Percentiles rank a stretch among this genome's conserved stretches.
Evolutionary conservation across 2,329 filamentous ascomycete genomes (phyloP).

Genomic region (Venturia nashicola): DNA sequence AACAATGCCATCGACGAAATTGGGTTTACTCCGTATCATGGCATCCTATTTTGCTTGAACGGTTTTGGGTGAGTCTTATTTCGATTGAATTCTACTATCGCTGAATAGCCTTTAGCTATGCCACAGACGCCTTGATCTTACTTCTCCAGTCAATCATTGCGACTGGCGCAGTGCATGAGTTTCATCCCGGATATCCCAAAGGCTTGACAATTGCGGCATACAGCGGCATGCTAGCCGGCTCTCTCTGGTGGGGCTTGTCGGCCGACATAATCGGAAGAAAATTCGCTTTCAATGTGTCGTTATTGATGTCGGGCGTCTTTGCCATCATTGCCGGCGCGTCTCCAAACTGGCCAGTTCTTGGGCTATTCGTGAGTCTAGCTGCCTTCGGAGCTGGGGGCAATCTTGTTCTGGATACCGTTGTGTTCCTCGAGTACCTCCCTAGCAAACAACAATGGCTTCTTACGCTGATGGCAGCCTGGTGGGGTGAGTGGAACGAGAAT

Average conservation of each 20-base stretch:
- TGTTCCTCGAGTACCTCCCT: constrained; percentile 46
- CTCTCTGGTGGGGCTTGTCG: constrained; percentile 53
- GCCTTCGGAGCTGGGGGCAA: constrained; percentile 53
- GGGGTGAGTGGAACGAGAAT: constrained; percentile 23
- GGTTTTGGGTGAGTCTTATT: constrained; percentile 40
- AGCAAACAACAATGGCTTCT: constrained; percentile 51
- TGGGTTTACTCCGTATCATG: constrained; percentile 41
- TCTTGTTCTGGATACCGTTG: constrained; percentile 48
- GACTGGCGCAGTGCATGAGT: constrained; percentile 45
- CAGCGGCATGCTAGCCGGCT: constrained; percentile 42
- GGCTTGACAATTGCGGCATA: constrained; percentile 52
- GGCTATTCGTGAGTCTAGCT: constrained; percentile 49
- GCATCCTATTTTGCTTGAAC: constrained; percentile 48
- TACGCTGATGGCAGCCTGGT: constrained; percentile 48
- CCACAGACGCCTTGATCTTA: constrained; percentile 44
- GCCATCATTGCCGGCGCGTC: constrained; percentile 53
- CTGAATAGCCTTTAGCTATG: constrained; percentile 30
- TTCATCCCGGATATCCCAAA: constrained; percentile 40
- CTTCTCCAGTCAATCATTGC: constrained; percentile 54
- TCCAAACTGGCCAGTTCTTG: constrained; percentile 54
- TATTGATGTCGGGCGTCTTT: constrained; percentile 50
- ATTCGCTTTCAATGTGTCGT: constrained; percentile 55
- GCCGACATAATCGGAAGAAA: constrained; percentile 53
- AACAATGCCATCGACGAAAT: constrained; percentile 52
- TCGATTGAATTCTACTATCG: neutral